Evolutionary conservation across 2,329 filamentous ascomycete genomes (phyloP).

Genomic region (Botrytis hyacinthi): DNA sequence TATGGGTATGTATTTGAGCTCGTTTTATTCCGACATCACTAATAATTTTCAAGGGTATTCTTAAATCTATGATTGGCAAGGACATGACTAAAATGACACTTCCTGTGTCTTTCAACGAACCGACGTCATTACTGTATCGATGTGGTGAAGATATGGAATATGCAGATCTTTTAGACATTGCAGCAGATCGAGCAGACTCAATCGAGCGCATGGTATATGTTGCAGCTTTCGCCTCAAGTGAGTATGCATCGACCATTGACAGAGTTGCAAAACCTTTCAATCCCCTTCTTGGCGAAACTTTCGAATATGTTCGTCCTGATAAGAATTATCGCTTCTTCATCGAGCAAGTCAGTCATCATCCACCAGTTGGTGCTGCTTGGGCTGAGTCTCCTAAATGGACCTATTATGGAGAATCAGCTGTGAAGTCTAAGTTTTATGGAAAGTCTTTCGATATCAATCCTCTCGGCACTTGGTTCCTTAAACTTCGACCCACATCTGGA

Average conservation of each 20-base stretch:
- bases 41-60: constrained; percentile 64
- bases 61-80: constrained; percentile 99
- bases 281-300: constrained; percentile 91
- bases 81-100: constrained; percentile 99
- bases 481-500: constrained; percentile 70
- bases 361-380: constrained; percentile 88
- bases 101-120: constrained; percentile 97
- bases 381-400: constrained; percentile 93
- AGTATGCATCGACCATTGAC: constrained; percentile 95
- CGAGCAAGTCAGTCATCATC: constrained; percentile 97
- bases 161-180: constrained; percentile 83
- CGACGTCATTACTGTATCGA: constrained; percentile 90
- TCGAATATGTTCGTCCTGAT: constrained; percentile 92
- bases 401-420: constrained; percentile 93
- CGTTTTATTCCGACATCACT: constrained; percentile 25
- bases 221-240: constrained; percentile 90
- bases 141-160: constrained; percentile 99
- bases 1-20: constrained; percentile 70
- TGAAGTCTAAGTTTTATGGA: constrained; percentile 96
- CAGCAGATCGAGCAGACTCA: constrained; percentile 80
- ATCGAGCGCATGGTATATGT: constrained; percentile 93
- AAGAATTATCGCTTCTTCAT: constrained; percentile 98
- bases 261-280: constrained; percentile 99
- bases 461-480: constrained; percentile 94
- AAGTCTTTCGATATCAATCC: constrained; percentile 97